Conservation (phyloP, 148 eudicot species). For the Drosera capensis region DNA sequence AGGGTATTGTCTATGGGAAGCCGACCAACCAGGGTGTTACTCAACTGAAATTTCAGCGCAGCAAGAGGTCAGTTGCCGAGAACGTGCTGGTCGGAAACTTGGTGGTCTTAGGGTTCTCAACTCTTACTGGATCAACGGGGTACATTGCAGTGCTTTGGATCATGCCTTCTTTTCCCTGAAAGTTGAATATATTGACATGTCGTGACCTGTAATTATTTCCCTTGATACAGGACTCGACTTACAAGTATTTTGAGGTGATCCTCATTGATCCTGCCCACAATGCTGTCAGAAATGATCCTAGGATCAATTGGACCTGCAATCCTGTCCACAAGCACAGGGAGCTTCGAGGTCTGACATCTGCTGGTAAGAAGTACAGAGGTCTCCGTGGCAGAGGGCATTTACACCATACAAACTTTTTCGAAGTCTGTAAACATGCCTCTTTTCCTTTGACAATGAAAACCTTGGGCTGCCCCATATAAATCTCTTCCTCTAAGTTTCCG, state of each 20-base stretch:
- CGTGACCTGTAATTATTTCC: background rate
- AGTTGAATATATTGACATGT: constrained; percentile 1
- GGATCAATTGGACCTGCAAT: constrained; percentile 14
- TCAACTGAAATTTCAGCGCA: too few relatives aligned
- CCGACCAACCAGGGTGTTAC: too few relatives aligned
- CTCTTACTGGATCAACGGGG: constrained; percentile 1
- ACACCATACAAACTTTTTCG: too few relatives aligned
- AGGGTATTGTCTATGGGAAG: too few relatives aligned
- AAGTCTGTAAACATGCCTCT: too few relatives aligned
- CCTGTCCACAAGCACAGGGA: too few relatives aligned
- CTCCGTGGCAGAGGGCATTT: constrained; percentile 10
- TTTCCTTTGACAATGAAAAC: too few relatives aligned
- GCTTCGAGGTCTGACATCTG: constrained; percentile 12
- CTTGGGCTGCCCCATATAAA: too few relatives aligned
- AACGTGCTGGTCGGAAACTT: background rate
- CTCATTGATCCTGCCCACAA: constrained; percentile 11
- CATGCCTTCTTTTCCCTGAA: too few relatives aligned
- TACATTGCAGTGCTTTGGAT: too few relatives aligned
- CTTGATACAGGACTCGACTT: constrained; percentile 9
- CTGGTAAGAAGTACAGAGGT: constrained; percentile 11
- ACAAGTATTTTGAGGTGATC: constrained; percentile 14
- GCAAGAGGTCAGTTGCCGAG: constrained; percentile 1
- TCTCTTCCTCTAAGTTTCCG: too few relatives aligned
- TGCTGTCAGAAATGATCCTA: constrained; percentile 10
- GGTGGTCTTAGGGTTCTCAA: background rate